phyloP scores from a whole-genome alignment of 495 filamentous ascomycete genomes.

The Neurospora cerealis region DNA sequence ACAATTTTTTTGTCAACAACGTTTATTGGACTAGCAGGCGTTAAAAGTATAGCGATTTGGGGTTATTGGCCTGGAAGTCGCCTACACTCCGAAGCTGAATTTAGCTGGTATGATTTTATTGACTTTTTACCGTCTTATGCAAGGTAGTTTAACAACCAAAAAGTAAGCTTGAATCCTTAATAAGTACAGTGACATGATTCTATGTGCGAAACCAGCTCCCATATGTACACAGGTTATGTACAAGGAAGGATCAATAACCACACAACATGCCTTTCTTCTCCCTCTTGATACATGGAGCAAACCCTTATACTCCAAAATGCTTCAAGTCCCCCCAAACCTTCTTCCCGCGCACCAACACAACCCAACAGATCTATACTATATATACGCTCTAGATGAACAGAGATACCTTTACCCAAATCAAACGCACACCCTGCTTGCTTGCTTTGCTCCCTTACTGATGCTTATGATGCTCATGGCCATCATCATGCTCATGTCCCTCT shows the following conservation, averaged over 20 bases:
- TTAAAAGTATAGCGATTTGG: background rate
- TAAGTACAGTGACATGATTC: background rate
- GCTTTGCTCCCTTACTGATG: constrained; percentile 1
- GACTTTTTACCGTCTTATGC: background rate
- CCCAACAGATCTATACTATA: background rate
- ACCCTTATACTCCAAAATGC: background rate
- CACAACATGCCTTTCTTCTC: background rate
- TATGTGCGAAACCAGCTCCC: background rate
- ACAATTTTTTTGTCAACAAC: background rate
- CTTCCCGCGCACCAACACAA: background rate
- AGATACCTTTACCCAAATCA: background rate
- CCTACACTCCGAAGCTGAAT: background rate
- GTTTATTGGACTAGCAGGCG: background rate
- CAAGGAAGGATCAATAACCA: background rate
- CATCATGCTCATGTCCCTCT: constrained; percentile 34
- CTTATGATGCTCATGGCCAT: constrained; percentile 14
- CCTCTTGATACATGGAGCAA: background rate
- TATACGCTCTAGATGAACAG: background rate
- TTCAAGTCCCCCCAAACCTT: background rate
- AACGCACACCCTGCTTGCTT: background rate
- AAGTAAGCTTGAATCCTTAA: background rate
- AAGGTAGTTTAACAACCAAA: background rate
- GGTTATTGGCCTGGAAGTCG: background rate
- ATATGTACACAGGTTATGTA: background rate
- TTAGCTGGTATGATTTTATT: background rate